Evolutionary conservation across 441 rosid genomes (phyloP).

Genomic region (Cnidoscolus chayamansa): DNA sequence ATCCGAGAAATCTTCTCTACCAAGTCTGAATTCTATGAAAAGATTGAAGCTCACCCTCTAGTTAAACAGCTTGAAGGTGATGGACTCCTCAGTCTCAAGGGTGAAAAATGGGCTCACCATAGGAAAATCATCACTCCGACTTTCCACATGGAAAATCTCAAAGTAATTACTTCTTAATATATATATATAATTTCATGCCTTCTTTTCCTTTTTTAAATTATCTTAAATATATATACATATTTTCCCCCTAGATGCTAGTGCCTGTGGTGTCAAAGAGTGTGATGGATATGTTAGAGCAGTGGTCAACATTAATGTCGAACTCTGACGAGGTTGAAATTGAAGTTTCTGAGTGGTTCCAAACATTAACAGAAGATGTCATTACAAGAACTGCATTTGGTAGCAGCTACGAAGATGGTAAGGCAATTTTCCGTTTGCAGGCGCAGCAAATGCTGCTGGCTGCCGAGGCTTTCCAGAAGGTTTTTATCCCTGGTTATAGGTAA

Average conservation of each 20-base stretch:
- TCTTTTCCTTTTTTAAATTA: background rate
- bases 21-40: constrained; percentile 74
- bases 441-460: constrained; percentile 79
- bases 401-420: constrained; percentile 79
- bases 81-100: constrained; percentile 86
- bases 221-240: background rate
- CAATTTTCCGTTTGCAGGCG: constrained; percentile 70
- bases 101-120: constrained; percentile 93
- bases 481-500: constrained; percentile 86
- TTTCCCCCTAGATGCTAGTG: constrained; percentile 47
- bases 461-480: constrained; percentile 71
- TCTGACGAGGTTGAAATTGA: constrained; percentile 64
- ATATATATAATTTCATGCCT: background rate
- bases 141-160: constrained; percentile 94
- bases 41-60: constrained; percentile 85
- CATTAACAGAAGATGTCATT: constrained; percentile 76
- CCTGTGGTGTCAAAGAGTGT: constrained; percentile 78
- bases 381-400: constrained; percentile 77
- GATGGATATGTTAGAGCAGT: constrained; percentile 63
- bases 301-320: constrained; percentile 42
- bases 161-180: constrained; percentile 34
- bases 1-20: constrained; percentile 79
- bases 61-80: constrained; percentile 93
- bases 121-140: constrained; percentile 78
- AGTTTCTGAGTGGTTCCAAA: constrained; percentile 79